Evolutionary conservation across 2,329 filamentous ascomycete species (phyloP).

Genomic region (Simplicillium aogashimaense): DNA sequence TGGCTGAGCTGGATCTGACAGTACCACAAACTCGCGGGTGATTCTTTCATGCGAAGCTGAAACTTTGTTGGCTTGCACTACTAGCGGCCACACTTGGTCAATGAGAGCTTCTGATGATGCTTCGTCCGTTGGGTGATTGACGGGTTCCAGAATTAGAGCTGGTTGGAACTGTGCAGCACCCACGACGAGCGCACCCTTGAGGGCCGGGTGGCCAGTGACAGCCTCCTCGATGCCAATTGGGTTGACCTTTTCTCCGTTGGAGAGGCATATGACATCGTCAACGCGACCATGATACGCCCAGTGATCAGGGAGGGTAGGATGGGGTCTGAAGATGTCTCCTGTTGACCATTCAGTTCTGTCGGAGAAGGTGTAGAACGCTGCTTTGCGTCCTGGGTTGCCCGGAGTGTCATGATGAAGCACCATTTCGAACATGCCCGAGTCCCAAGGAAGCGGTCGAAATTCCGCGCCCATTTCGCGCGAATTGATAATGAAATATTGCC

Average conservation of each 20-base stretch:
- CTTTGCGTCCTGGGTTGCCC: constrained; percentile 22
- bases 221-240: constrained; percentile 29
- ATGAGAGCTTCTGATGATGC: constrained; percentile 19
- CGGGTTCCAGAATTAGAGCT: constrained; percentile 35
- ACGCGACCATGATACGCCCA: constrained; percentile 13
- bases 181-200: constrained; percentile 33
- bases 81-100: constrained; percentile 30
- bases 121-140: constrained; percentile 13
- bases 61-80: constrained; percentile 30
- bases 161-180: constrained; percentile 36
- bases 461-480: constrained; percentile 25
- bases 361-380: constrained; percentile 25
- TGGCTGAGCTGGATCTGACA: constrained; percentile 29
- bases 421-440: constrained; percentile 25
- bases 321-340: constrained; percentile 28
- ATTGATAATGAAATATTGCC: constrained; percentile 30
- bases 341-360: constrained; percentile 24
- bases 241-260: constrained; percentile 41
- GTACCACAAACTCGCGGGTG: constrained; percentile 23
- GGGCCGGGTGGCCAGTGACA: constrained; percentile 24
- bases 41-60: constrained; percentile 37
- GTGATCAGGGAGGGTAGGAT: constrained; percentile 24
- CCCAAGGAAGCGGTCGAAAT: constrained; percentile 20
- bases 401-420: constrained; percentile 25
- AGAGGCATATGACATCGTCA: constrained; percentile 39